Base-by-base conservation (phyloP, 371 early-diverging fungal species). In the Actinomucor elegans region DNA sequence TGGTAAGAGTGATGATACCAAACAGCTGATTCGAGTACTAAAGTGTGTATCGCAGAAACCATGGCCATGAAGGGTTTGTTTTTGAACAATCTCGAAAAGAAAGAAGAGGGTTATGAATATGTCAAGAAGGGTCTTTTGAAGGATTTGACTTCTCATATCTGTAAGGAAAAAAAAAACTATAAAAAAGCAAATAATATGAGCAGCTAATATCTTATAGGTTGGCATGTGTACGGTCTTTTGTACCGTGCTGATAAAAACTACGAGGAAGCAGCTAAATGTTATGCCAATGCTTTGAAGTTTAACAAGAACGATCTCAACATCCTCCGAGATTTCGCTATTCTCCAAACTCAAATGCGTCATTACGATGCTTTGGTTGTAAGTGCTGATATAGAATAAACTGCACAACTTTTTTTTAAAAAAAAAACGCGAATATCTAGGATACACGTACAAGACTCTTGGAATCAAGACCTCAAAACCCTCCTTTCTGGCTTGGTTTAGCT, bases 211-310 rank as follows among this genome's bases (percentile, higher is more conserved):
- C 4, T 10, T 28, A 15, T 61, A 93, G 91, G 92, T 69, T 98
- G 99, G 99, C 98, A 98, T 63, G 93, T 97, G 10, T 93, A 85
- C 61, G 99, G 99, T 27, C 73, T 98, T 32, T 67, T 95, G 57
- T 81, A 96, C 61, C 89, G 97, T 34, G 80, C 83, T 18, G 97
- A 97, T 68, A 90, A 89, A 68, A 94, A 97, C 68, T 97, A 94
- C 64, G 92, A 84, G 43, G 95, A 97, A 71, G 95, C 97, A 2
- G 74, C 90, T 37, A 93, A 91, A 69, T 94, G 96, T 66, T 98
- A 96, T 70, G 74, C 82, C 9, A 83, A 93, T 40, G 94, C 99
- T 12, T 76, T 96, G 37, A 91, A 86, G 58, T 86, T 81, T 50
- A 95, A 98, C 73, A 90, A 91, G 81, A 90, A 93, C 34, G 96